Evolutionary conservation across 306 rosid genomes (phyloP).

Genomic region (Carpinus fangiana): DNA sequence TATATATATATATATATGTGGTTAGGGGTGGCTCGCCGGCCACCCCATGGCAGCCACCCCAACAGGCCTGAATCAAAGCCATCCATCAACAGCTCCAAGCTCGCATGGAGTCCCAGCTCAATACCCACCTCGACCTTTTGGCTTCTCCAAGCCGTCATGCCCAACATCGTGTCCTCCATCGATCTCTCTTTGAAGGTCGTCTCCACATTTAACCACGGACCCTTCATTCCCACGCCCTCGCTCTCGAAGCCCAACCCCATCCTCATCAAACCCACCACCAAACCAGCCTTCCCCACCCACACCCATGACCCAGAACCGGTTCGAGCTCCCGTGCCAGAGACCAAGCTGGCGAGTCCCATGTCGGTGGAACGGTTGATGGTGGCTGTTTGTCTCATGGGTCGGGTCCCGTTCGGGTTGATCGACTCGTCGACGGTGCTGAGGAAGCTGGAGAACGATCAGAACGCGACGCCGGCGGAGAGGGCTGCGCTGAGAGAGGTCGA

Average conservation of each 20-base stretch:
- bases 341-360: constrained; percentile 50
- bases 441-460: constrained; percentile 75
- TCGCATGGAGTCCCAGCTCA: constrained; percentile 65
- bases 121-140: constrained; percentile 75
- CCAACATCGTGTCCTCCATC: constrained; percentile 70
- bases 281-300: constrained; percentile 23
- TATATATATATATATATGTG: too few species aligned
- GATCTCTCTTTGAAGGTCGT: constrained; percentile 83
- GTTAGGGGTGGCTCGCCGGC: too few species aligned
- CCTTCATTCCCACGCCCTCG: constrained; percentile 73
- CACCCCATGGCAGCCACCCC: too few species aligned
- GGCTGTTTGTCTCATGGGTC: constrained; percentile 67
- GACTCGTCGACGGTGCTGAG: constrained; percentile 90
- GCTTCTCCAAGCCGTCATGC: constrained; percentile 60
- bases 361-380: constrained; percentile 78
- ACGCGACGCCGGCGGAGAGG: constrained; percentile 54
- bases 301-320: constrained; percentile 32
- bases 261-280: constrained; percentile 35
- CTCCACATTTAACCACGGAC: constrained; percentile 71
- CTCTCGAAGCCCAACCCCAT: constrained; percentile 54
- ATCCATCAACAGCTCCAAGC: constrained; percentile 60
- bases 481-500: constrained; percentile 77
- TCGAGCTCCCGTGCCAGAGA: constrained; percentile 2
- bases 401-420: constrained; percentile 78
- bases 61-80: constrained; percentile 38